Evolutionary conservation across 306 rosid species (phyloP), one percentile per base, ranked within the genome.

Genomic region (Prunus armeniaca): DNA sequence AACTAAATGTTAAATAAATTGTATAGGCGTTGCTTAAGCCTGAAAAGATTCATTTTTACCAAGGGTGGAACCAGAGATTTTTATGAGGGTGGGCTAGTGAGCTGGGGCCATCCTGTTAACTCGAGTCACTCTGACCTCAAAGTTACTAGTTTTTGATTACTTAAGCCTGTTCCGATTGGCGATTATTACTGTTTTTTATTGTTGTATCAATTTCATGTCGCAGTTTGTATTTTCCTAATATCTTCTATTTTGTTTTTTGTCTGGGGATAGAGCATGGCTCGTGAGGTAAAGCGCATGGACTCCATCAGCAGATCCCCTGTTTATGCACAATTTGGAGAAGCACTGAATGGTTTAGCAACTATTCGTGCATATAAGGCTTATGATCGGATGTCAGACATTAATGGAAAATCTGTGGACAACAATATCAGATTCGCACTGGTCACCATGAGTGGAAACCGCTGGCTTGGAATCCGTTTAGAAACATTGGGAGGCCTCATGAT

Each of bases 261-360:
- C 5, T 71, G 82, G 22, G 57, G 78, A 51, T 74, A 94, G 98
- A 94, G 98, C 88, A 90, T 85, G 49, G 95, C 97, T 66, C 93
- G 97, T 8, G 98, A 94, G 80, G 93, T 94, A 55, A 94, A 94
- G 89, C 93, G 98, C 65, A 77, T 94, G 64, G 98, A 94, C 83
- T 94, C 98, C 51, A 80, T 87, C 34, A 94, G 94, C 81, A 85
- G 98, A 87, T 94, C 98, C 57, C 98, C 98, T 46, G 95, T 94
- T 69, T 94, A 94, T 85, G 98, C 97, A 54, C 98, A 94, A 82
- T 91, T 94, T 84, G 90, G 96, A 71, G 98, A 94, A 89, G 97
- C 98, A 41, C 82, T 94, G 70, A 91, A 94, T 80, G 98, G 98
- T 76, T 70, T 94, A 76, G 74, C 93, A 81, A 85, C 95, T 0